Base-by-base conservation (phyloP, 768 basidiomycete genomes). In the Boletus sp. region DNA sequence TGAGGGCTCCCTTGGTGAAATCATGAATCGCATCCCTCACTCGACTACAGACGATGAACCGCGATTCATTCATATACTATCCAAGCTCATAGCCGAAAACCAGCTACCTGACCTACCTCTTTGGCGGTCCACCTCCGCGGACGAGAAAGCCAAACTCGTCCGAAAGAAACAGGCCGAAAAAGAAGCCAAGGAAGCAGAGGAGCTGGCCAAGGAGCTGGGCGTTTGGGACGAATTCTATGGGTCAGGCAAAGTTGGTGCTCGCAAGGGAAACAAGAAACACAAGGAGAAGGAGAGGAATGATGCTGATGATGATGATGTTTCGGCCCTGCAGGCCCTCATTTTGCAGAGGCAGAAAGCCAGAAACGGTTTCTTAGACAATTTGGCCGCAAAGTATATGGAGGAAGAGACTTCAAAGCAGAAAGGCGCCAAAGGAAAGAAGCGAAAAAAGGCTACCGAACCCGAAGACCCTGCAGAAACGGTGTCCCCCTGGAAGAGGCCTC, bases 191-290 rank as follows among this genome's bases (percentile, higher is more conserved):
- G 92, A 96, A 62, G 94, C 94, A 4, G 94, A 92, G 70, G 77
- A 81, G 19, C 73, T 87, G 39, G 94, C 94, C 6, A 90, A 84
- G 60, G 90, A 92, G 58, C 72, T 98, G 15, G 94, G 93, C 3
- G 89, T 97, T 10, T 95, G 93, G 92, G 93, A 97, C 52, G 91
- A 93, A 61, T 93, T 93, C 63, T 93, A 90, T 64, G 90, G 88
- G 5, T 83, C 77, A 57, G 90, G 88, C 4, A 89, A 87, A 71
- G 69, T 77, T 2, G 81, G 83, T 7, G 74, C 82, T 34, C 77
- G 83, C 58, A 83, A 82, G 70, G 71, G 72, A 14, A 82, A 82
- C 41, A 75, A 73, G 11, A 84, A 83, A 61, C 75, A 71, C 1
- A 85, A 80, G 57, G 53, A 55, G 14, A 50, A 69, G 64, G 61